Evolutionary conservation across 163 green algal genomes (phyloP).

Genomic region (Smithsoniella earleae): DNA sequence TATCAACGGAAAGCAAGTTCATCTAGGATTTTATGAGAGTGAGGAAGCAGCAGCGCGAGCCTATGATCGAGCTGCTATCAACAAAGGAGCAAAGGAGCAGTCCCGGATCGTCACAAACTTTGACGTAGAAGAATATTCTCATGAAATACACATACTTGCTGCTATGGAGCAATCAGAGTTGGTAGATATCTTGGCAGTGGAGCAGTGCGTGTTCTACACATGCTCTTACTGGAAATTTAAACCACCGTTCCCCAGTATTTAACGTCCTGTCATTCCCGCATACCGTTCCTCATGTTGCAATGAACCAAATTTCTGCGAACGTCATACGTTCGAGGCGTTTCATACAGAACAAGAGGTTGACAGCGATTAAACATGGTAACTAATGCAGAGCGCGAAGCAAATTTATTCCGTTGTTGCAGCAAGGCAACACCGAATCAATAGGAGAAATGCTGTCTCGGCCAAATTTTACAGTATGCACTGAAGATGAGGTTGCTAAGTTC

Average conservation of each 20-base stretch:
- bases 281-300: neutral
- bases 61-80: slow-evolving; percentile 56
- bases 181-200: slow-evolving; percentile 20
- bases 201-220: slow-evolving; percentile 21
- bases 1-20: slow-evolving; percentile 44
- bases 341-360: neutral
- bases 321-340: neutral
- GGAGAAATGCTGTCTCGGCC: slow-evolving; percentile 1
- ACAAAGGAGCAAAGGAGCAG: slow-evolving; percentile 35
- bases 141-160: slow-evolving; percentile 32
- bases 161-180: slow-evolving; percentile 31
- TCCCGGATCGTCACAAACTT: slow-evolving; percentile 41
- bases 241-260: no score
- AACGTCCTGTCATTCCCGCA: no score
- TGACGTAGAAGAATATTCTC: slow-evolving; percentile 5
- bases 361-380: neutral
- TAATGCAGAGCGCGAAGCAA: slow-evolving; percentile 1
- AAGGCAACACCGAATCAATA: neutral
- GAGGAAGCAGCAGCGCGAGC: slow-evolving; percentile 50
- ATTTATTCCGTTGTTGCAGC: slow-evolving; percentile 11
- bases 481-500: neutral
- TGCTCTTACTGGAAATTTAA: no score
- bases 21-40: slow-evolving; percentile 50
- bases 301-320: neutral
- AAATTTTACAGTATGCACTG: neutral